These are phyloP conservation scores for Phytophthora boehmeriae DNA, from an alignment of 352 stramenopile genomes.

Conservation along the genomic window DNA sequence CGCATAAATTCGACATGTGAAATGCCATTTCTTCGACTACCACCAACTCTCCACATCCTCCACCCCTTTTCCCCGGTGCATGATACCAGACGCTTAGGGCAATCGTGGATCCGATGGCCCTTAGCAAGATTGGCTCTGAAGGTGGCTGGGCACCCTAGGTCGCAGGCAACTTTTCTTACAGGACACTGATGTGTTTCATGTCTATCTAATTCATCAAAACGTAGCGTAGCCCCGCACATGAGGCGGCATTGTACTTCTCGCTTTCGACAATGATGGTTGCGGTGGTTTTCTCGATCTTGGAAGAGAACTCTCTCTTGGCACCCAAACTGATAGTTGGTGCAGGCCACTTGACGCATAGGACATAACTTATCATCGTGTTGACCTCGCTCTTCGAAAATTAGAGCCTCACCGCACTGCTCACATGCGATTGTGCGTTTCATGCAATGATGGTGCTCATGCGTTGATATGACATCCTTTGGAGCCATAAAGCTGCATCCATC, in stretches of 20 bases:
- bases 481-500: conserved; percentile 54
- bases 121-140: conserved; percentile 52
- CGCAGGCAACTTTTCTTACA: conserved; percentile 51
- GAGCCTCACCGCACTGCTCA: conserved; percentile 42
- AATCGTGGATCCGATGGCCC: conserved; percentile 46
- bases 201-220: conserved; percentile 46
- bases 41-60: conserved; percentile 56
- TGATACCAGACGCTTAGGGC: conserved; percentile 54
- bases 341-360: conserved; percentile 42
- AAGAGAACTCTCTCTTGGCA: conserved; percentile 49
- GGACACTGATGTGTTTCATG: conserved; percentile 64
- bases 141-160: conserved; percentile 34
- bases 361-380: conserved; percentile 46
- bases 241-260: conserved; percentile 53
- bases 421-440: conserved; percentile 55
- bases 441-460: conserved; percentile 69
- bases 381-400: conserved; percentile 46
- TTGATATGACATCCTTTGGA: conserved; percentile 56
- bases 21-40: conserved; percentile 62
- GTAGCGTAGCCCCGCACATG: conserved; percentile 45
- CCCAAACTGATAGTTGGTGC: conserved; percentile 58
- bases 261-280: conserved; percentile 64
- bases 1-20: conserved; percentile 59
- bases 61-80: conserved; percentile 33
- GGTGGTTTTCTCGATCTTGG: conserved; percentile 43